Evolutionary conservation across 2,329 filamentous ascomycete species (phyloP), one percentile per base, ranked within the genome.

Genomic region (Epicoccum nigrum): DNA sequence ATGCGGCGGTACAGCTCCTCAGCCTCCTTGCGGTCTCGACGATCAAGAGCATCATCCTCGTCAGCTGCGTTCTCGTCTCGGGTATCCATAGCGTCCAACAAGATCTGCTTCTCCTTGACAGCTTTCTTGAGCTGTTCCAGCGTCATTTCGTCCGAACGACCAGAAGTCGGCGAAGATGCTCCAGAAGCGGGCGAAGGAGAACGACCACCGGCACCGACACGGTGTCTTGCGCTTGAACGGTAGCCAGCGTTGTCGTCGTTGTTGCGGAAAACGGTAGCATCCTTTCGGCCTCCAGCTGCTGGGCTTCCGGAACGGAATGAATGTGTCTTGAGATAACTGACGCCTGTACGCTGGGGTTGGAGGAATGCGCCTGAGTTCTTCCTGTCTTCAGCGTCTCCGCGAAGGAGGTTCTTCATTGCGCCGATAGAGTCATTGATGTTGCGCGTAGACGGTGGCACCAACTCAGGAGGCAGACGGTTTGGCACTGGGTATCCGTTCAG

Each of bases 1-100:
- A 99, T 93, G 38, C 94, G 89, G 42, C 91, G 88, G 76, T 96
- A 97, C 8, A 99, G 81, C 65, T 96, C 93, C 58, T 99, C 94
- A 1, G 92, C 91, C 70, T 97, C 94, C 44, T 90, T 88, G 47
- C 92, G 86, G 72, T 99, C 94, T 55, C 91, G 86, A 44, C 93
- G 86, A 70, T 99, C 94, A 34, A 97, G 83, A 15, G 89, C 86
- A 62, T 97, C 93, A 59, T 99, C 93, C 68, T 97, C 90, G 64
- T 99, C 94, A 4, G 85, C 83, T 30, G 87, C 86, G 68, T 90
- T 90, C 76, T 97, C 93, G 63, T 97, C 94, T 57, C 90, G 88
- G 73, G 97, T 97, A 69, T 99, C 94, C 77, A 97, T 93, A 0
- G 94, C 94, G 74, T 99, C 93, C 12, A 99, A 80, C 57, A 99